Evolutionary conservation across 176 grass and related monocot genomes (phyloP).

Genomic region (Carex parvula): DNA sequence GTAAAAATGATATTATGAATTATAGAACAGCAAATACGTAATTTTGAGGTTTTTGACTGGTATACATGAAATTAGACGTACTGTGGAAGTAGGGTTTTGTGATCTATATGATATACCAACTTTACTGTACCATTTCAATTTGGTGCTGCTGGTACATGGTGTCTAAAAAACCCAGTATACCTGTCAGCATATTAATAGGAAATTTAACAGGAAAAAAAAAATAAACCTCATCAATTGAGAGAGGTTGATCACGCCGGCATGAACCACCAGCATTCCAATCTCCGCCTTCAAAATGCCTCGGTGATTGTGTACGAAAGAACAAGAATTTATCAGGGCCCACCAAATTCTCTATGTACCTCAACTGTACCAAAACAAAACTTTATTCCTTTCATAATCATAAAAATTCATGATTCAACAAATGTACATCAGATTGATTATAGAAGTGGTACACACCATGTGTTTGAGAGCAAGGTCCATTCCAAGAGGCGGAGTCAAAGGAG

Average conservation of each 20-base stretch:
- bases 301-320: conserved; percentile 83
- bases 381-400: not conserved
- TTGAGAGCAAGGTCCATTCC: conserved; percentile 73
- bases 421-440: not conserved
- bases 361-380: conserved; percentile 31
- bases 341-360: conserved; percentile 44
- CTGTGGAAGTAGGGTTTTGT: no score
- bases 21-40: no score
- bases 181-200: not conserved
- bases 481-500: conserved; percentile 52
- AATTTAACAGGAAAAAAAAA: not conserved
- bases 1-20: no score
- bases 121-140: not conserved
- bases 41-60: no score
- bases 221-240: conserved; percentile 48
- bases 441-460: conserved; percentile 56
- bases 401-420: not conserved
- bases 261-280: conserved; percentile 82
- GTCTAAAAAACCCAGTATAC: not conserved
- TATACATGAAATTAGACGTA: no score
- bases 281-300: conserved; percentile 92
- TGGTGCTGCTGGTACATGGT: not conserved
- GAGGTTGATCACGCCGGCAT: conserved; percentile 48
- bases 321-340: conserved; percentile 32
- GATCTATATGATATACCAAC: not conserved